Evolutionary conservation across 2,329 filamentous ascomycete species (phyloP).

Genomic region (Hymenoscyphus albidus): DNA sequence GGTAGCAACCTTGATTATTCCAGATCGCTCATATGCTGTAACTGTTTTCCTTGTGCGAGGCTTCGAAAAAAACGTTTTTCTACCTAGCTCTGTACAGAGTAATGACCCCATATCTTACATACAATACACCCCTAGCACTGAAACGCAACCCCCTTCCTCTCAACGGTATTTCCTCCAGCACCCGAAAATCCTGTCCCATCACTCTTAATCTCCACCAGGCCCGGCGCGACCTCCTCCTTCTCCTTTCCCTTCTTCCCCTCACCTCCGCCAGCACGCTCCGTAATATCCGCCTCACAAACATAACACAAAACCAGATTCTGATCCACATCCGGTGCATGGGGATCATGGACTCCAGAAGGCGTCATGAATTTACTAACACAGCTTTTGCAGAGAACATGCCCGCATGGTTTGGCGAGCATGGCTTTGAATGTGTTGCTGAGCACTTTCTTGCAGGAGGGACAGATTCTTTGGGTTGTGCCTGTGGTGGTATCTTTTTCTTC

Average conservation of each 20-base stretch:
- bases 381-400: constrained; percentile 83
- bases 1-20: too few relatives aligned
- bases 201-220: constrained; percentile 73
- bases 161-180: constrained; percentile 77
- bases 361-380: constrained; percentile 83
- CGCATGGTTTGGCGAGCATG: constrained; percentile 80
- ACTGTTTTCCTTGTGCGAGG: too few relatives aligned
- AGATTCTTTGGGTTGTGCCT: constrained; percentile 54
- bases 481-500: constrained; percentile 57
- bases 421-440: constrained; percentile 80
- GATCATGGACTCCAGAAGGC: constrained; percentile 51
- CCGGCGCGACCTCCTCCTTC: constrained; percentile 58
- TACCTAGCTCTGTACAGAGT: too few relatives aligned
- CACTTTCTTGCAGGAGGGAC: constrained; percentile 80
- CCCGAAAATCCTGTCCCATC: constrained; percentile 93
- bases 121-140: constrained; percentile 56
- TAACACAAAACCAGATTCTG: constrained; percentile 65
- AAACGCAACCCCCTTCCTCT: constrained; percentile 74
- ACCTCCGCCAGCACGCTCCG: constrained; percentile 36
- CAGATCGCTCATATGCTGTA: too few relatives aligned
- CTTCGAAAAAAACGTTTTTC: too few relatives aligned
- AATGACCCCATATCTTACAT: too few relatives aligned
- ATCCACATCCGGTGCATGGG: constrained; percentile 51
- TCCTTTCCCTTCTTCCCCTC: constrained; percentile 42
- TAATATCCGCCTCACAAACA: constrained; percentile 80